A percentile compares a stretch with the other conserved stretches of the same genome.
Conservation (phyloP, 192 early-diverging fungal genomes). For the Kickxella alabastrina region DNA sequence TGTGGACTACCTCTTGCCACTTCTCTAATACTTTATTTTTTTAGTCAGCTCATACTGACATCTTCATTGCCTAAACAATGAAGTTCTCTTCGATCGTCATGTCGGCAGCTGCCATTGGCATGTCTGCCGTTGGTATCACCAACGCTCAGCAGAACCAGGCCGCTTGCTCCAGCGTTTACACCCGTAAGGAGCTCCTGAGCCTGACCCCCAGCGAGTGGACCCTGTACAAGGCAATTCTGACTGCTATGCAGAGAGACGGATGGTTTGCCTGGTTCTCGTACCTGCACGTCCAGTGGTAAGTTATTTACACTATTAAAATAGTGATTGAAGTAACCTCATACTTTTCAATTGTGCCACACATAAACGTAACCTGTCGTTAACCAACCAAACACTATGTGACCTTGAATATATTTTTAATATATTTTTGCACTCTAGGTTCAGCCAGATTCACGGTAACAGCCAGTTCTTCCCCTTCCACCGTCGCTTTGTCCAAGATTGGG, state of each 20-base stretch:
- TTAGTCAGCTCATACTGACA: neutral
- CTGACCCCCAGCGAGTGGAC: constrained; percentile 33
- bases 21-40: neutral
- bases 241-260: constrained; percentile 44
- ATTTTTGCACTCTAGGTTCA: constrained; percentile 20
- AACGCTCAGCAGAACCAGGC: constrained; percentile 44
- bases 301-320: no score
- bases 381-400: no score
- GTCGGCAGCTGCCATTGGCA: constrained; percentile 29
- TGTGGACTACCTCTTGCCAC: no score
- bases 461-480: constrained; percentile 58
- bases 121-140: constrained; percentile 17
- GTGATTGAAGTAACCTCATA: no score
- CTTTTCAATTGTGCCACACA: neutral
- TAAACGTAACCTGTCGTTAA: no score
- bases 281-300: constrained; percentile 39
- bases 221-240: constrained; percentile 16
- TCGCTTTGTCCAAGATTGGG: constrained; percentile 51
- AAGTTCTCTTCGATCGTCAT: constrained; percentile 19
- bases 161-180: constrained; percentile 42
- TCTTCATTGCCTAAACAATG: constrained; percentile 9
- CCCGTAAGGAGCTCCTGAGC: constrained; percentile 45
- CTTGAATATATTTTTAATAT: no score
- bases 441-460: constrained; percentile 47
- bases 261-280: constrained; percentile 50